These are phyloP conservation scores for Alternaria sp. DNA, from an alignment of 2,329 filamentous ascomycete genomes.

Conservation along the genomic window DNA sequence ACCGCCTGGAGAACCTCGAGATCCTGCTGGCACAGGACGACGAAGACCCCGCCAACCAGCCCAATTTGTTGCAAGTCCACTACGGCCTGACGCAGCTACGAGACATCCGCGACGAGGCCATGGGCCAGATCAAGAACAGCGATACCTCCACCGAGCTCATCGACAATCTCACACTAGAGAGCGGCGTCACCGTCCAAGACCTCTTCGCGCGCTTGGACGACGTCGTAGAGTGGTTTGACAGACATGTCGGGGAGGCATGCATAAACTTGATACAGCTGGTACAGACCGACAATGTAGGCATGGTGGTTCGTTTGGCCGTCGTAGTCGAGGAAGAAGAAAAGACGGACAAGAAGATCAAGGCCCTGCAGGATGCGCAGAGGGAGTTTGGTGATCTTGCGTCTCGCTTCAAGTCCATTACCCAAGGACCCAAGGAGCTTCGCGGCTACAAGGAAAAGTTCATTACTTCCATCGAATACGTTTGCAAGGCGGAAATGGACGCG, in stretches of 20 bases:
- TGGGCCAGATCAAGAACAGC: constrained; percentile 83
- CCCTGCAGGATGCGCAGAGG: constrained; percentile 90
- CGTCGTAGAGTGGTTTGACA: constrained; percentile 93
- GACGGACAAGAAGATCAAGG: constrained; percentile 89
- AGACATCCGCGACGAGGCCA: constrained; percentile 94
- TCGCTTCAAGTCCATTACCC: constrained; percentile 93
- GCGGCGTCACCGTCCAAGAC: constrained; percentile 79
- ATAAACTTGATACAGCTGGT: constrained; percentile 90
- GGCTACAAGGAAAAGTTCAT: constrained; percentile 98
- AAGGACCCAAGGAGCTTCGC: constrained; percentile 87
- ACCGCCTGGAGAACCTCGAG: constrained; percentile 78
- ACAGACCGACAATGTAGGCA: constrained; percentile 82
- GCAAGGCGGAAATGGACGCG: constrained; percentile 76
- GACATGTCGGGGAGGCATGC: constrained; percentile 87
- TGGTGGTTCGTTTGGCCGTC: constrained; percentile 90
- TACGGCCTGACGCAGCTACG: constrained; percentile 90
- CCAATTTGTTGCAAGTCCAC: constrained; percentile 87
- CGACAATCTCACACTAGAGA: constrained; percentile 69
- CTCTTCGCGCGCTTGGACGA: constrained; percentile 88
- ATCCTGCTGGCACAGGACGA: constrained; percentile 83
- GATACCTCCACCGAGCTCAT: constrained; percentile 98
- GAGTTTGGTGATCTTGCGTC: constrained; percentile 95
- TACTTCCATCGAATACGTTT: constrained; percentile 76
- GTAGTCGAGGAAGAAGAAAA: constrained; percentile 96
- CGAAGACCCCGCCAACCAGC: constrained; percentile 85